Evolutionary conservation across 495 filamentous ascomycete genomes (phyloP).

Genomic region (Tuber melanosporum): DNA sequence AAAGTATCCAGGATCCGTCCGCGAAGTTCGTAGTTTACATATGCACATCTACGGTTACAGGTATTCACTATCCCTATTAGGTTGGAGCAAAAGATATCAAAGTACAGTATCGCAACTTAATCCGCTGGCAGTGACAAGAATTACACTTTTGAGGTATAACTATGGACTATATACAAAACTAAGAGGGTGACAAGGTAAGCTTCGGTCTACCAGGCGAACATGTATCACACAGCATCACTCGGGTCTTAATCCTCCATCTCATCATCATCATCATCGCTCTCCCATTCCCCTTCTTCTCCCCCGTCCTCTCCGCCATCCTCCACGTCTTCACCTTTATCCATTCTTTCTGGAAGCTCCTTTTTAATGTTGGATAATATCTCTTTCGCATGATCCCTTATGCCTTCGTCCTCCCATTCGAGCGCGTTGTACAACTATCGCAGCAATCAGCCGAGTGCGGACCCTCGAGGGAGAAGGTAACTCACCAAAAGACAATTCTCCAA

Average conservation of each 20-base stretch:
- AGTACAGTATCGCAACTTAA: background rate
- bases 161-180: conserved; percentile 5
- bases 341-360: conserved; percentile 51
- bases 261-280: conserved; percentile 52
- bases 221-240: conserved; percentile 7
- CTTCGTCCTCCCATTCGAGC: conserved; percentile 67
- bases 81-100: background rate
- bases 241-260: conserved; percentile 39
- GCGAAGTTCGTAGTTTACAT: background rate
- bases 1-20: background rate
- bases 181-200: background rate
- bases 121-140: background rate
- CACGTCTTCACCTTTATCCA: conserved; percentile 46
- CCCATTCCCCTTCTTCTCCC: conserved; percentile 49
- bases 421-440: conserved; percentile 55
- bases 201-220: background rate
- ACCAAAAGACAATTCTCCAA: conserved; percentile 33
- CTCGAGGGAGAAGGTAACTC: background rate
- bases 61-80: background rate
- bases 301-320: conserved; percentile 47
- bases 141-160: conserved; percentile 4
- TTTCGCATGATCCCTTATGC: conserved; percentile 58
- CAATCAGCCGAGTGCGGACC: conserved; percentile 49
- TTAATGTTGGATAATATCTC: conserved; percentile 56
- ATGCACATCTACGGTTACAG: background rate